Conservation (phyloP, 2,329 filamentous ascomycete genomes). For the Endoconidiophora laricicola region DNA sequence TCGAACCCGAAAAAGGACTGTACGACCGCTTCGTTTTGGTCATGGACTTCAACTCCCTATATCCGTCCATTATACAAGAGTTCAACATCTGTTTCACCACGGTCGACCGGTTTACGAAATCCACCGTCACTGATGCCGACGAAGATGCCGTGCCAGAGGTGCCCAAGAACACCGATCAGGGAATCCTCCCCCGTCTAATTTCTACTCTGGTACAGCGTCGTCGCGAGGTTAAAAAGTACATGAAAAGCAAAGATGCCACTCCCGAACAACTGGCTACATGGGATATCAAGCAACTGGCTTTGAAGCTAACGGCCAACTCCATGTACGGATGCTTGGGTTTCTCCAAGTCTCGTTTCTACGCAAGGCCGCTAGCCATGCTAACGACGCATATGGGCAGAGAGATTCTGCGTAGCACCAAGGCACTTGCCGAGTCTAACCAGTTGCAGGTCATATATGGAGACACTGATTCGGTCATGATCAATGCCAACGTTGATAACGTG, state of each 20-base stretch:
- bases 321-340: constrained; percentile 99
- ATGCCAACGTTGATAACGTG: constrained; percentile 90
- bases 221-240: constrained; percentile 83
- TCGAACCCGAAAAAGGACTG: constrained; percentile 90
- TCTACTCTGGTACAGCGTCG: constrained; percentile 77
- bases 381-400: constrained; percentile 96
- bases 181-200: constrained; percentile 81
- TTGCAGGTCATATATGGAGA: constrained; percentile 97
- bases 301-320: constrained; percentile 96
- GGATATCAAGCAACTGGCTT: constrained; percentile 93
- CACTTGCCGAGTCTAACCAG: constrained; percentile 77
- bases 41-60: constrained; percentile 99
- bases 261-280: constrained; percentile 77
- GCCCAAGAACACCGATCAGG: constrained; percentile 58
- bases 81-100: constrained; percentile 99
- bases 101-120: constrained; percentile 58
- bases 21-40: constrained; percentile 98
- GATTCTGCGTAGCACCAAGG: constrained; percentile 90
- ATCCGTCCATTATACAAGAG: constrained; percentile 97
- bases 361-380: constrained; percentile 81
- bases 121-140: constrained; percentile 32
- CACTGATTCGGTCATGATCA: constrained; percentile 99
- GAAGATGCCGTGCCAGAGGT: constrained; percentile 84
- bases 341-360: constrained; percentile 93
- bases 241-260: constrained; percentile 86